Evolutionary conservation across 2,329 filamentous ascomycete genomes (phyloP).

Genomic region (Cryphonectria japonica): DNA sequence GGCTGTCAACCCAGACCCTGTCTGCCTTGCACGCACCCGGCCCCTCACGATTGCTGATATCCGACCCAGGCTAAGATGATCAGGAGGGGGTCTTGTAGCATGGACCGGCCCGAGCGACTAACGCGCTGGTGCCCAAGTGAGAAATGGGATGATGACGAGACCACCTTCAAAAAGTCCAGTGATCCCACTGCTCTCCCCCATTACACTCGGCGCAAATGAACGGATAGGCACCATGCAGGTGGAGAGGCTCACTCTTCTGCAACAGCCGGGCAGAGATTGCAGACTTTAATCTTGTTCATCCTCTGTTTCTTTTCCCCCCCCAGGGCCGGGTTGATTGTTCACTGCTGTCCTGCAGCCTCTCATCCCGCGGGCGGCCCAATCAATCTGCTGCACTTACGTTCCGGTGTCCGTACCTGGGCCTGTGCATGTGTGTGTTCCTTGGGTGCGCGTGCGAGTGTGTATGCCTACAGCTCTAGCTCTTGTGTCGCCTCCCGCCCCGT

Average conservation of each 20-base stretch:
- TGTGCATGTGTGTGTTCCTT: background rate
- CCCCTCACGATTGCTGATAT: background rate
- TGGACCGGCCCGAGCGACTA: background rate
- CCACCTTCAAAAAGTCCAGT: background rate
- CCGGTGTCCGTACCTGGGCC: background rate
- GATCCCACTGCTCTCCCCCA: background rate
- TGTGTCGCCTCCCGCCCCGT: background rate
- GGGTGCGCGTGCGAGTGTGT: background rate
- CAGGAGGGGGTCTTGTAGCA: background rate
- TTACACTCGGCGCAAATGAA: background rate
- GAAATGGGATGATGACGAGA: background rate
- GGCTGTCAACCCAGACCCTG: background rate
- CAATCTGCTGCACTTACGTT: background rate
- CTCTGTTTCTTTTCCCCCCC: background rate
- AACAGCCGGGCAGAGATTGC: background rate
- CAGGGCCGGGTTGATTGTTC: background rate
- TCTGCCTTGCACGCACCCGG: background rate
- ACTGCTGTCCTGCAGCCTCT: background rate
- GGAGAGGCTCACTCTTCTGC: background rate
- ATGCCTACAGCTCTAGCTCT: background rate
- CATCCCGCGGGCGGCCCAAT: background rate
- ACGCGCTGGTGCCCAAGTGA: background rate
- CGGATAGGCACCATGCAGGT: constrained; percentile 1
- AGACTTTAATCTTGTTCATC: background rate
- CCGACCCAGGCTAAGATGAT: background rate